Evolutionary conservation across 1,284 basidiomycete genomes (phyloP), one percentile per base, ranked within the genome.

Genomic region (Exobasidium rhododendri): DNA sequence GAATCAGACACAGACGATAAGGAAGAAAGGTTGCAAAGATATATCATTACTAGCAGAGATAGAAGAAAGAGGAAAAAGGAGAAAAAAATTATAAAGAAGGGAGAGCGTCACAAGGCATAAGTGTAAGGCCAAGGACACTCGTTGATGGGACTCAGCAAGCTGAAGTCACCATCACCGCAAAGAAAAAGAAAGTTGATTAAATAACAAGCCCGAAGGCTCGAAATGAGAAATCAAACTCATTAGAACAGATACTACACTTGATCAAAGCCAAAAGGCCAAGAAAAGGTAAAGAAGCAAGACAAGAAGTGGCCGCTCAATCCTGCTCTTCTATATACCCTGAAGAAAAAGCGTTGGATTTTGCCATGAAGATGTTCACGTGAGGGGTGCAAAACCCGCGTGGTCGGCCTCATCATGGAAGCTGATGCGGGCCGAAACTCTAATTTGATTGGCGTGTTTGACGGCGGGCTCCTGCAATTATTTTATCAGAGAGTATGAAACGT

Each of bases 1-100:
- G n/a, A n/a, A n/a, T n/a, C n/a, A n/a, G n/a, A n/a, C n/a, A n/a
- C n/a, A n/a, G n/a, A n/a, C n/a, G n/a, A n/a, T n/a, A n/a, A n/a
- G n/a, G n/a, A n/a, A n/a, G n/a, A n/a, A n/a, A n/a, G 35, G 35
- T 40, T 10, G 7, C 35, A 40, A 40, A 10, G 17, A 17, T 10
- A 40, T 40, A 40, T 7, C 35, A 40, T 40, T 40, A 17, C 35
- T 17, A 40, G 35, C 35, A 40, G 17, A 7, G 35, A 40, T 7
- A 40, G 17, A 40, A 17, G 7, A 40, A 10, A 60, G 29, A 61
- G 51, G 7, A 64, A 67, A 28, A n/a, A 66, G 45, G 61, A 67
- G 49, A 26, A 26, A 40, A 2, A 14, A 11, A 56, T 20, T 20
- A 11, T 26, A 35, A 4, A 32, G 17, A 40, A 40, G 17, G 35